Evolutionary conservation across 106 monocot species (phyloP), one percentile per base, ranked within the genome.

Genomic region (Dendrobium nobile): DNA sequence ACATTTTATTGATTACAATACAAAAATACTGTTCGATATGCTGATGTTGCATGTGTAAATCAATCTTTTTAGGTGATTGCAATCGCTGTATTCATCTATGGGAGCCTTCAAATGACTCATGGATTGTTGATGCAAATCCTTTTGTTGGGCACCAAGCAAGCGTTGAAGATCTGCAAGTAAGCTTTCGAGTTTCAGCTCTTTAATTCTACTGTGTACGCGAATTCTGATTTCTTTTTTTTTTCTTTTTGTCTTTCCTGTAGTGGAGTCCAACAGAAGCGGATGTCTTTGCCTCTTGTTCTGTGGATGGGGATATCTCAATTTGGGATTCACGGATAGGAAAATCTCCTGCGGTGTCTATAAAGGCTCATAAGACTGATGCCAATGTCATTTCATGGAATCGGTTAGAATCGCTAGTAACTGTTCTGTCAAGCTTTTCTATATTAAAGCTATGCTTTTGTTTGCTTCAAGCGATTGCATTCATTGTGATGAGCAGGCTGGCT

Each of bases 381-480:
- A 98, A 98, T 90, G 95, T 98, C 72, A 98, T 98, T 19, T 95
- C 98, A 84, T 98, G 98, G 98, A 98, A 98, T 75, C 80, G 91
- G 98, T 92, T 80, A 41, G 77, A 45, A 4, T 47, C 44, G 33
- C 80, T 80, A 41, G 51, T 37, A 43, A 77, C 56, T 82, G 47
- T 27, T 79, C 20, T 70, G 6, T 33, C 11, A 16, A 33, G 15
- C 65, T 33, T 82, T 18, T 42, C 78, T 33, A 41, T 45, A 19
- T 75, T 70, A 3, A 74, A 20, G 17, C 13, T 40, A 72, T 28
- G 72, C 18, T 42, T 20, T 20, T 74, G 45, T 11, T 42, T 65
- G 17, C 24, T 31, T 72, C 75, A 45, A 33, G 47, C 31, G 13
- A 20, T 64, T 48, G 20, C 20, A 20, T 77, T 6, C 74, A 1